Conservation (phyloP, 2,329 filamentous ascomycete genomes). For the Exophiala dermatitidis region DNA sequence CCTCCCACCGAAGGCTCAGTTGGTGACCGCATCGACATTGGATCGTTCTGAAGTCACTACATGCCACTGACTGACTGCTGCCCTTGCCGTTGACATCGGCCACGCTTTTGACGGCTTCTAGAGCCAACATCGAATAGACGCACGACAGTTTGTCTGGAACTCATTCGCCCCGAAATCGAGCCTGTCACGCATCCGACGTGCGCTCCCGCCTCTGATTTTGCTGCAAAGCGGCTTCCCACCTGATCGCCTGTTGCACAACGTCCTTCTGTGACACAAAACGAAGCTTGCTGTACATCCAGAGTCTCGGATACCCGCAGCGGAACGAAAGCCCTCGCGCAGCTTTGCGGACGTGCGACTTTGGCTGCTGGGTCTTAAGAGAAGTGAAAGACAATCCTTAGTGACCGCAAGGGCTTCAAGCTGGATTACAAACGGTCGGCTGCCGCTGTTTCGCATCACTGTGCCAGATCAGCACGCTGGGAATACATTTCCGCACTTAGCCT, state of each 20-base stretch:
- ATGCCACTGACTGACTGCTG: conserved; percentile 6
- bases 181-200: background rate
- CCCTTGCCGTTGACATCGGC: conserved; percentile 1
- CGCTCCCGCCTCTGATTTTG: background rate
- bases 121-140: conserved; percentile 9
- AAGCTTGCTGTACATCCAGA: conserved; percentile 15
- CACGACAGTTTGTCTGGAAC: conserved; percentile 7
- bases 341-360: background rate
- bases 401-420: background rate
- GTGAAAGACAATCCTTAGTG: background rate
- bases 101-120: conserved; percentile 12
- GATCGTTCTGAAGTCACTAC: conserved; percentile 1
- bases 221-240: background rate
- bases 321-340: conserved; percentile 5
- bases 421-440: background rate
- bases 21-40: background rate
- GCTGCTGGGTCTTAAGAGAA: background rate
- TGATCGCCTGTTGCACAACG: conserved; percentile 13
- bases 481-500: background rate
- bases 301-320: conserved; percentile 12
- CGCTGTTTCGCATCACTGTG: background rate
- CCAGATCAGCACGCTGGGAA: background rate
- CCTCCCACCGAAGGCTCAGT: background rate
- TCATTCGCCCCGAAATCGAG: background rate
- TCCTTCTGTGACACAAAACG: conserved; percentile 21